phyloP scores from a whole-genome alignment of 441 rosid species.

The Melastoma candidum region DNA sequence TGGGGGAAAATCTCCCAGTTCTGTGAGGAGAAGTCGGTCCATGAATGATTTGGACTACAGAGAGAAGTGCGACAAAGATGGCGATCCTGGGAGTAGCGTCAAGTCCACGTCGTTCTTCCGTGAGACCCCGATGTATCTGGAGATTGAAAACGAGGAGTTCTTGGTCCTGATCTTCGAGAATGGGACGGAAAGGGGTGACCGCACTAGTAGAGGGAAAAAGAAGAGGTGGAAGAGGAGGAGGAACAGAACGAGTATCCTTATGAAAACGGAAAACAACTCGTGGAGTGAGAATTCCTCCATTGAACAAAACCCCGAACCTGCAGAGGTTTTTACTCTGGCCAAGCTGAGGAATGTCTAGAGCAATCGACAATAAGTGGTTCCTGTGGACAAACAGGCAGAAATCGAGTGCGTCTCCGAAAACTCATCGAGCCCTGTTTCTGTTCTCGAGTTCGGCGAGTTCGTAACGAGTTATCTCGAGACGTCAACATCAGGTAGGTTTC shows the following conservation, averaged over 20 bases:
- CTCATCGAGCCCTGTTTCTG: constrained; percentile 83
- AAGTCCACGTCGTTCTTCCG: constrained; percentile 29
- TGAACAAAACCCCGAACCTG: constrained; percentile 5
- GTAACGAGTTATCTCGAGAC: constrained; percentile 18
- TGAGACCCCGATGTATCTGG: constrained; percentile 33
- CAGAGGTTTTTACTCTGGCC: neutral
- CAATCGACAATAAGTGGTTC: constrained; percentile 3
- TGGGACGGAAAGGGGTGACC: constrained; percentile 6
- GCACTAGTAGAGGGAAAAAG: too few relatives aligned
- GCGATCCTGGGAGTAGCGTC: constrained; percentile 23
- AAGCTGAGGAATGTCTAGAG: constrained; percentile 17
- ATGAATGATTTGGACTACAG: constrained; percentile 28
- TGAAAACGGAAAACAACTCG: too few relatives aligned
- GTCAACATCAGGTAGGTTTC: constrained; percentile 12
- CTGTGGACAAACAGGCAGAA: constrained; percentile 22
- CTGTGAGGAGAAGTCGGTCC: constrained; percentile 40
- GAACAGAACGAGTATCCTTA: constrained; percentile 8
- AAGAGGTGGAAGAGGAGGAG: constrained; percentile 8
- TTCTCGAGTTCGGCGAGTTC: constrained; percentile 60
- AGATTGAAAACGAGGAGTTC: constrained; percentile 56
- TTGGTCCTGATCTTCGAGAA: constrained; percentile 53
- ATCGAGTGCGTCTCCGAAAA: constrained; percentile 34
- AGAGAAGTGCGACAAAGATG: constrained; percentile 16
- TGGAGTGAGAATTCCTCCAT: constrained; percentile 9
- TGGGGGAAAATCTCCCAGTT: constrained; percentile 7